Base-by-base conservation (phyloP, 1,284 basidiomycete genomes). In the Microstroma glucosiphilum region DNA sequence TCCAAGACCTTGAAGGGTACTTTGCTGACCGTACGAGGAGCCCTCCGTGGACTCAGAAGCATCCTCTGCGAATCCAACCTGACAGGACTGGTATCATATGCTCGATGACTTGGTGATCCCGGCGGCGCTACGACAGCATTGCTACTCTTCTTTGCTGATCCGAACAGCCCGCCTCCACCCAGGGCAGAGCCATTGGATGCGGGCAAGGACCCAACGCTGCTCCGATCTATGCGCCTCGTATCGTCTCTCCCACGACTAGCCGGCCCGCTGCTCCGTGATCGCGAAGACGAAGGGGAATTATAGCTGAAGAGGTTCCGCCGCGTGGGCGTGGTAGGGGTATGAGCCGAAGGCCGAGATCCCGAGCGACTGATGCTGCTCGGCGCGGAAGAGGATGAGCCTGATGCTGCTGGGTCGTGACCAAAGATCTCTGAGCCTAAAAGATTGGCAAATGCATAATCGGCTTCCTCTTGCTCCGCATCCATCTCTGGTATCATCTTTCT, bases 1-100 rank as follows among this genome's bases (percentile, higher is more conserved):
- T 98, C 94, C 23, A 98, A 85, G 0, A 98, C 94, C 69, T 96
- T 89, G 83, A 94, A 98, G 0, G 96, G 96, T 0, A 94, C 96
- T 79, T 94, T 93, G 81, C 89, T 90, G 1, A 97, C 88, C 64
- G 85, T 87, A 40, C 94, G 85, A 1, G 91, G 84, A 59, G 88
- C 84, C 61, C 90, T 87, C 40, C 89, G 84, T 0, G 93, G 92
- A 60, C 87, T 89, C 65, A 92, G 86, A 53, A 98, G 85, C n/a
- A 96, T 83, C 54, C 85, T 84, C 58, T 91, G 87, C 69, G 87
- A 90, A 71, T 89, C 88, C 30, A 88, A 86, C 9, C 91, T 88
- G 6, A 97, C 90, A 7, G 94, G 94, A 63, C 88, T 91, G 80
- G 91, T 86, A 19, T 89, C 91, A 79, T 96, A 97, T 0, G 88